phyloP scores from a whole-genome alignment of 2,329 filamentous ascomycete genomes.

The Pseudocercospora fijiensis region DNA sequence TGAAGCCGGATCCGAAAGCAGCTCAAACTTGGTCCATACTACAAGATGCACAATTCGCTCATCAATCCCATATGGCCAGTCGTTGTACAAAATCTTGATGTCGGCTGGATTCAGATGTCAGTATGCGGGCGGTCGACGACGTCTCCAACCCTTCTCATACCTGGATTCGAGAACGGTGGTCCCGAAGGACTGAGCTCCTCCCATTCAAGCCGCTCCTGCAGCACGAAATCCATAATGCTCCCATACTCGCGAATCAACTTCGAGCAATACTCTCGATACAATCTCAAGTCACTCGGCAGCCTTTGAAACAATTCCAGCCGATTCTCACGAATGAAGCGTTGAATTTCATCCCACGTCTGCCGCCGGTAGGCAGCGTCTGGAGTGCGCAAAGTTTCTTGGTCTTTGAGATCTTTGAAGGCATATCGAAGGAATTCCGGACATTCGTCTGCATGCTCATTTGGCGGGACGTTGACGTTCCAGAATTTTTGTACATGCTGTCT shows the following conservation, averaged over 20 bases:
- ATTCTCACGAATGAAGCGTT: constrained; percentile 62
- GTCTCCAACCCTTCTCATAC: neutral
- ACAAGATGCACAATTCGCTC: constrained; percentile 76
- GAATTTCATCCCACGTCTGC: constrained; percentile 69
- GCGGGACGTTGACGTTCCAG: constrained; percentile 80
- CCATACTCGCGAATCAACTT: constrained; percentile 66
- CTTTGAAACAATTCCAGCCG: constrained; percentile 74
- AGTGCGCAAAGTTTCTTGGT: constrained; percentile 67
- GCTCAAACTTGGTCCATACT: constrained; percentile 86
- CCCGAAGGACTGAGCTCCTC: constrained; percentile 38
- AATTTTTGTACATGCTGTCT: constrained; percentile 52
- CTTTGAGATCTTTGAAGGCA: constrained; percentile 59
- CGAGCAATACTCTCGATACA: constrained; percentile 70
- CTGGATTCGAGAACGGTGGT: constrained; percentile 6
- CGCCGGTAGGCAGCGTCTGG: constrained; percentile 64
- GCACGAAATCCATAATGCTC: constrained; percentile 73
- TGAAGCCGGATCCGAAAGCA: constrained; percentile 66
- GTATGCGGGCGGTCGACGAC: neutral
- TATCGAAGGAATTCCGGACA: constrained; percentile 71
- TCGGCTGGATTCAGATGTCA: constrained; percentile 17
- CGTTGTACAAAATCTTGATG: constrained; percentile 76
- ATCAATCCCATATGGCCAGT: constrained; percentile 92
- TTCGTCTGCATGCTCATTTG: constrained; percentile 57
- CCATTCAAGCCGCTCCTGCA: constrained; percentile 71
- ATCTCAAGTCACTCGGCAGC: constrained; percentile 71